These are phyloP conservation scores for Hysterangium stoloniferum DNA, from an alignment of 768 basidiomycete species.

Conservation along the genomic window DNA sequence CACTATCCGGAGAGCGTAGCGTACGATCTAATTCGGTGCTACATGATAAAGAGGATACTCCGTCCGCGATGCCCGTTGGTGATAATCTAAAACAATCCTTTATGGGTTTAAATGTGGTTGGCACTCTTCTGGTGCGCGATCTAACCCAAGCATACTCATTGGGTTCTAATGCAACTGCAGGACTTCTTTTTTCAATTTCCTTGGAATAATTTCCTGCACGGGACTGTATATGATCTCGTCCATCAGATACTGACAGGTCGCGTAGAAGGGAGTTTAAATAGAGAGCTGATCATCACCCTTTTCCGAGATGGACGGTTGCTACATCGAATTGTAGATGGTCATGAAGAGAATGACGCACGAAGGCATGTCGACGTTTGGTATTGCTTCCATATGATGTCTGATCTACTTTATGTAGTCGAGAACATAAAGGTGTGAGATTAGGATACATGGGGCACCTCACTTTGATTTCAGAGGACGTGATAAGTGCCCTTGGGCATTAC, in stretches of 20 bases:
- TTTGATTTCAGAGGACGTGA: conserved; percentile 90
- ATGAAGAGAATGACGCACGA: conserved; percentile 69
- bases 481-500: conserved; percentile 82
- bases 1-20: neutral
- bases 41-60: neutral
- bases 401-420: conserved; percentile 34
- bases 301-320: conserved; percentile 84
- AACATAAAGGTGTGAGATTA: conserved; percentile 70
- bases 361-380: conserved; percentile 39
- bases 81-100: conserved; percentile 76
- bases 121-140: conserved; percentile 64
- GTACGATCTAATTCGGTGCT: neutral
- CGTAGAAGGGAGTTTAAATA: conserved; percentile 60
- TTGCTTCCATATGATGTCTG: neutral
- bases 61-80: conserved; percentile 35
- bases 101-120: conserved; percentile 63
- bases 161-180: conserved; percentile 31
- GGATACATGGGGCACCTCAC: conserved; percentile 98
- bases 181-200: conserved; percentile 94
- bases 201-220: conserved; percentile 97
- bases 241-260: conserved; percentile 92
- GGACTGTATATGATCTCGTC: conserved; percentile 90
- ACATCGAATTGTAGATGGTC: conserved; percentile 81
- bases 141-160: conserved; percentile 1
- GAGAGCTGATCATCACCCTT: conserved; percentile 73